Base-by-base conservation (phyloP, 495 filamentous ascomycete genomes). In the Thozetella sp. region DNA sequence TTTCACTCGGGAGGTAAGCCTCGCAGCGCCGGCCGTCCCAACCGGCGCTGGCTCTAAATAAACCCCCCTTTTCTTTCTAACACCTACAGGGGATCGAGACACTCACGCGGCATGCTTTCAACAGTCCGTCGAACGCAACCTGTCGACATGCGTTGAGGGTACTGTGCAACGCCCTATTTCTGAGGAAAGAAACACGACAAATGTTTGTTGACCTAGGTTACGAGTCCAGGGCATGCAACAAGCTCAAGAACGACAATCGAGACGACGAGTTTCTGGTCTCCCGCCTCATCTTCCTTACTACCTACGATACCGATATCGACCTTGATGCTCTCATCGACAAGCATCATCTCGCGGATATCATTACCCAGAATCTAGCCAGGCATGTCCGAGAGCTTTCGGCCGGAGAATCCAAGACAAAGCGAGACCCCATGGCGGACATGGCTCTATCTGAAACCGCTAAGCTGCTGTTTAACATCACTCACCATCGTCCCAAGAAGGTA, bases 221-320 rank as follows among this genome's bases (percentile, higher is more conserved):
- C 62, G 88, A 85, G 37, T 75, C 81, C 22, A 90, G 88, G 68
- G 82, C 88, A 15, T 92, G 91, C 37, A 83, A 86, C 51, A 85
- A 80, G 56, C 81, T 97, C 30, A 89, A 90, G 84, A 88, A 79
- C 62, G 88, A 93, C 69, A 89, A 80, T 64, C 80, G 81, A 17
- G 93, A 98, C 53, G 90, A 99, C 65, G 93, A 99, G 70, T 96
- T 99, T 75, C 77, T 97, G 0, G 76, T 86, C 30, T 90, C 89
- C 45, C 84, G 95, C 27, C 88, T 99, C 22, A 74, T 98, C 10
- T 93, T 98, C 60, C 77, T 97, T 2, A 84, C 88, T 13, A 98
- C 95, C 0, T 98, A 97, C 65, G 83, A 86, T 25, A 93, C 93
- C 3, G 85, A 82, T 3, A 66, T 90, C 53, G 78, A 93, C 62